phyloP scores from a whole-genome alignment of 2,329 filamentous ascomycete genomes.

The Tothia fuscella region DNA sequence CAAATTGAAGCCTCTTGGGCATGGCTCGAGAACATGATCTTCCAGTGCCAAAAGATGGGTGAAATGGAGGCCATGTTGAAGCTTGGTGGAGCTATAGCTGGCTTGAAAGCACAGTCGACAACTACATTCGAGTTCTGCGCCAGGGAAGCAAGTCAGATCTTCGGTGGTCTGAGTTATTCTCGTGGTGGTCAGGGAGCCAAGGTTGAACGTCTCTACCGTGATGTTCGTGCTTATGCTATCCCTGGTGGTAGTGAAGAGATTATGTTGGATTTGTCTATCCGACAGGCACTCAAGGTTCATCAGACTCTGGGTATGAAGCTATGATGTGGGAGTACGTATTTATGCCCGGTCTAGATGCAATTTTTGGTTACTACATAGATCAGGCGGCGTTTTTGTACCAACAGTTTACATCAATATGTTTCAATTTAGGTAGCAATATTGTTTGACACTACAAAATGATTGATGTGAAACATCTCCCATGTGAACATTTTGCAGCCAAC shows the following conservation, averaged over 20 bases:
- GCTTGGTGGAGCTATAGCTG: constrained; percentile 85
- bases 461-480: too few species aligned
- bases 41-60: constrained; percentile 83
- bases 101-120: constrained; percentile 87
- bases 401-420: too few species aligned
- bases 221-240: constrained; percentile 89
- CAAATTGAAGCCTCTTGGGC: constrained; percentile 96
- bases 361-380: too few species aligned
- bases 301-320: constrained; percentile 94
- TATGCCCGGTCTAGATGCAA: too few species aligned
- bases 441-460: too few species aligned
- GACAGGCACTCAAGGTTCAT: constrained; percentile 78
- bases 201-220: constrained; percentile 86
- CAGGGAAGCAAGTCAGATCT: constrained; percentile 92
- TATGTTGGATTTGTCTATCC: constrained; percentile 92
- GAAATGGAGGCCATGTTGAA: constrained; percentile 94
- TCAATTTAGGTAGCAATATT: too few species aligned
- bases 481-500: too few species aligned
- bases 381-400: too few species aligned
- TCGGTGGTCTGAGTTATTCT: constrained; percentile 84
- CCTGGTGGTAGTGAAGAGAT: constrained; percentile 96
- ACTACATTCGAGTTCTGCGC: constrained; percentile 97
- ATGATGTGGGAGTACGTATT: too few species aligned
- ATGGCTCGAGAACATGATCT: constrained; percentile 93
- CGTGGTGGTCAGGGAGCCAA: constrained; percentile 91